Conservation (phyloP, 306 rosid species). For the Prunus salicina region DNA sequence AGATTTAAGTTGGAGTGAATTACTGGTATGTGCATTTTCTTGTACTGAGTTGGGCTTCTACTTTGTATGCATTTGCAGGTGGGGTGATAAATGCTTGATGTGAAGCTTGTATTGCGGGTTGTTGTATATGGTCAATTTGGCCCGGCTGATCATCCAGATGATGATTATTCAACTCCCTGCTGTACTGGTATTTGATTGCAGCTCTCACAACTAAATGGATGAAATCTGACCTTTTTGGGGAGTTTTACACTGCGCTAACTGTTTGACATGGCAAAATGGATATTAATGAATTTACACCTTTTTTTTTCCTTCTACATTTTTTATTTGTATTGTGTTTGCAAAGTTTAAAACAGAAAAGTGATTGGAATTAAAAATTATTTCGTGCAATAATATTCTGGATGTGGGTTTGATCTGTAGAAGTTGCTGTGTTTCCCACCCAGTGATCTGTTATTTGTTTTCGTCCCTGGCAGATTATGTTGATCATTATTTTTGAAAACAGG, state of each 20-base stretch:
- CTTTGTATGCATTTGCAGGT: slow-evolving; percentile 25
- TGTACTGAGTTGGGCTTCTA: not conserved
- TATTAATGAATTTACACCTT: slow-evolving; percentile 17
- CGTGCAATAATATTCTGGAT: not conserved
- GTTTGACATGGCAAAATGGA: not conserved
- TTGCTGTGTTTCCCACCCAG: not conserved
- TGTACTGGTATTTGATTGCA: slow-evolving; percentile 2
- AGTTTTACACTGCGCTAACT: slow-evolving; percentile 11
- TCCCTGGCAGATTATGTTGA: not conserved
- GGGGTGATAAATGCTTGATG: slow-evolving; percentile 14
- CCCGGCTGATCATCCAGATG: slow-evolving; percentile 23
- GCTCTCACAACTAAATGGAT: slow-evolving; percentile 24
- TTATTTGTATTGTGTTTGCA: not conserved
- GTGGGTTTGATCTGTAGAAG: not conserved
- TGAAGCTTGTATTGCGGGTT: slow-evolving; percentile 13
- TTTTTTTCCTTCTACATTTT: not conserved
- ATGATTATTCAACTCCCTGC: slow-evolving; percentile 23
- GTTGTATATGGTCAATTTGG: slow-evolving; percentile 31
- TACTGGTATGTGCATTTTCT: not conserved
- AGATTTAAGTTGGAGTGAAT: not conserved
- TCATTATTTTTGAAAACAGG: not conserved
- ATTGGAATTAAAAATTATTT: not conserved
- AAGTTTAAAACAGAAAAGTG: not conserved
- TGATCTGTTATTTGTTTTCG: too few relatives aligned
- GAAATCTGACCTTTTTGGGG: slow-evolving; percentile 20